phyloP scores from a whole-genome alignment of 139 green algal species.

The Eudorina sp. region DNA sequence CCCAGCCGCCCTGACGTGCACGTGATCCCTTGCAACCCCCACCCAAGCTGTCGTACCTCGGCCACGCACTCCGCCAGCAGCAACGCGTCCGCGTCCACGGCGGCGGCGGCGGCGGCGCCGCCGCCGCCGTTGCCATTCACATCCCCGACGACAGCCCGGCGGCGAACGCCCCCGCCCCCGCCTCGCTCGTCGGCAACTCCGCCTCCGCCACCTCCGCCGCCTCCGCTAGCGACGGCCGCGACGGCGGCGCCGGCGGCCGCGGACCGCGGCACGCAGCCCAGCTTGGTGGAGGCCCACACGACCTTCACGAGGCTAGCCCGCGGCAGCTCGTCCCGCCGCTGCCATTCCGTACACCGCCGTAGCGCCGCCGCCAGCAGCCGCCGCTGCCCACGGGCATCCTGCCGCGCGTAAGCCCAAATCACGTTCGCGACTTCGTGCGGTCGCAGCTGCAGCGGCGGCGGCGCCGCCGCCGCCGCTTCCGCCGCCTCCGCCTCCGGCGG shows the following conservation, averaged over 20 bases:
- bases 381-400: neutral
- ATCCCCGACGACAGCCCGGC: neutral
- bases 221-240: neutral
- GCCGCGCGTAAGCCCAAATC: conserved; percentile 31
- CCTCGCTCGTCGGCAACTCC: neutral
- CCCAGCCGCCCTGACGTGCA: too few species aligned
- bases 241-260: neutral
- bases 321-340: neutral
- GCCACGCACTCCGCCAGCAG: conserved; percentile 1
- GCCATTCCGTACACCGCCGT: neutral
- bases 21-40: too few species aligned
- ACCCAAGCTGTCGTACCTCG: too few species aligned
- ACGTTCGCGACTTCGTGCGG: conserved; percentile 20
- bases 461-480: neutral
- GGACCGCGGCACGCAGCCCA: neutral
- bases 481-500: neutral
- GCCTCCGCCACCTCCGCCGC: neutral
- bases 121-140: too few species aligned
- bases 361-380: neutral
- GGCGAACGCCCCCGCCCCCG: neutral
- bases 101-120: too few species aligned
- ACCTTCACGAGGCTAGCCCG: conserved; percentile 17
- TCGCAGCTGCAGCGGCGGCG: conserved; percentile 3
- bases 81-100: neutral
- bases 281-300: neutral